Conservation (phyloP, 2,329 filamentous ascomycete genomes). For the Cytospora leucostoma region DNA sequence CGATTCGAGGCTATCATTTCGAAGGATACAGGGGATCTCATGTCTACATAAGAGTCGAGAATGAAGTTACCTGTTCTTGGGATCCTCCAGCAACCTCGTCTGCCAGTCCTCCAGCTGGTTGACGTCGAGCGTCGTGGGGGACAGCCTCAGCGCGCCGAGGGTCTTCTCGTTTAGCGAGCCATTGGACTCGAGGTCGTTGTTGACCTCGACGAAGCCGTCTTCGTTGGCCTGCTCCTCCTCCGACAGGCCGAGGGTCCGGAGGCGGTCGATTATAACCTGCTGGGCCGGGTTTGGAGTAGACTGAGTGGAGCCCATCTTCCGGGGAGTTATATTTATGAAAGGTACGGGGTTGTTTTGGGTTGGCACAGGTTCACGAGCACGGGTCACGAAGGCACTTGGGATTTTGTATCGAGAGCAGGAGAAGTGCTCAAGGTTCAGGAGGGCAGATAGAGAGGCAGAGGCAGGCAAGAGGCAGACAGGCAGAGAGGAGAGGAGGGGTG, state of each 20-base stretch:
- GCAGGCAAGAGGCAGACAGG: no score
- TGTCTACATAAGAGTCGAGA: neutral
- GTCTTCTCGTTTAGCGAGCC: slow-evolving; percentile 37
- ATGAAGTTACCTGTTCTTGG: slow-evolving; percentile 60
- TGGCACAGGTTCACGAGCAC: neutral
- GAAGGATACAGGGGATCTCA: neutral
- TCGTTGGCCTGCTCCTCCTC: slow-evolving; percentile 38
- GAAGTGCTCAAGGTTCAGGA: neutral
- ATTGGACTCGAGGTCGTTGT: slow-evolving; percentile 37
- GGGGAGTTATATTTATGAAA: neutral
- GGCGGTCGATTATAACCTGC: slow-evolving; percentile 48
- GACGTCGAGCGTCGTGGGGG: slow-evolving; percentile 52
- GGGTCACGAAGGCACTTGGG: neutral
- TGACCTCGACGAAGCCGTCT: slow-evolving; percentile 56
- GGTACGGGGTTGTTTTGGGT: neutral
- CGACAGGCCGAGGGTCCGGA: slow-evolving; percentile 46
- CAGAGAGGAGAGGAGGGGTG: neutral
- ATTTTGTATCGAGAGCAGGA: neutral
- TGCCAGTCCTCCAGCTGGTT: slow-evolving; percentile 60
- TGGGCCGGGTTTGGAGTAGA: slow-evolving; percentile 45
- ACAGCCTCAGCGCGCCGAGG: slow-evolving; percentile 31
- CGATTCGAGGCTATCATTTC: no score
- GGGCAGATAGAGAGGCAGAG: neutral
- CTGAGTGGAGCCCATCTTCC: slow-evolving; percentile 47
- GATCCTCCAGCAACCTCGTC: slow-evolving; percentile 61